Evolutionary conservation across 2,329 filamentous ascomycete genomes (phyloP).

Genomic region (Penicillium fuscoglaucum): DNA sequence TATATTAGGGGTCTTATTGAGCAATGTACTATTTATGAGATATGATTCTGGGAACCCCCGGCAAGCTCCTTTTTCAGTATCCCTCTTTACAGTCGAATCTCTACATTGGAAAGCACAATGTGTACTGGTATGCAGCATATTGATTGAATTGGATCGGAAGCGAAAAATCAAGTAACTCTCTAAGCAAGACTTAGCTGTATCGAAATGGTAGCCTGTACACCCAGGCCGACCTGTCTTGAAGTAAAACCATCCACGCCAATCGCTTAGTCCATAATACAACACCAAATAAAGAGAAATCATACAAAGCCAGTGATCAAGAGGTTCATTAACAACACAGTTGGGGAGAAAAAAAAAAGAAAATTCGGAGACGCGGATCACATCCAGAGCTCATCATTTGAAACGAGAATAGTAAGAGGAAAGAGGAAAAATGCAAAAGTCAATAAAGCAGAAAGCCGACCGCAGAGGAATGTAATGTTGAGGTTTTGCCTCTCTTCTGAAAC

Average conservation of each 20-base stretch:
- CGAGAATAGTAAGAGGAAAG: background rate
- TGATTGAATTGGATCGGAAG: constrained; percentile 12
- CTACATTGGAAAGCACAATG: background rate
- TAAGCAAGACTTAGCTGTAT: constrained; percentile 8
- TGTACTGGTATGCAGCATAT: constrained; percentile 1
- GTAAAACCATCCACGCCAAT: constrained; percentile 29
- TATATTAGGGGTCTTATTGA: background rate
- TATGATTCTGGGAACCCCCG: background rate
- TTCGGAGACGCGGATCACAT: background rate
- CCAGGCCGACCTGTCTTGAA: constrained; percentile 21
- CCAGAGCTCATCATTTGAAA: background rate
- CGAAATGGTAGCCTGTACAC: constrained; percentile 17
- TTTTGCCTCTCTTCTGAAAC: background rate
- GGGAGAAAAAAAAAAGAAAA: constrained; percentile 9
- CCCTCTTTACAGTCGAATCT: background rate
- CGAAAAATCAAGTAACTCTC: constrained; percentile 10
- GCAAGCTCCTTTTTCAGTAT: background rate
- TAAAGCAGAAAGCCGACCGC: background rate
- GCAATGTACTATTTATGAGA: constrained; percentile 8
- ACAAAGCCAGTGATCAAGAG: constrained; percentile 17
- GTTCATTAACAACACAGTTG: constrained; percentile 24
- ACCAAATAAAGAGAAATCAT: constrained; percentile 17
- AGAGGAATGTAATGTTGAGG: background rate
- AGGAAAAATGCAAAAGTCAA: background rate
- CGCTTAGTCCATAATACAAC: constrained; percentile 23